These are phyloP conservation scores for Rhodotorula graminis DNA, from an alignment of 768 basidiomycete genomes.

Conservation along the genomic window DNA sequence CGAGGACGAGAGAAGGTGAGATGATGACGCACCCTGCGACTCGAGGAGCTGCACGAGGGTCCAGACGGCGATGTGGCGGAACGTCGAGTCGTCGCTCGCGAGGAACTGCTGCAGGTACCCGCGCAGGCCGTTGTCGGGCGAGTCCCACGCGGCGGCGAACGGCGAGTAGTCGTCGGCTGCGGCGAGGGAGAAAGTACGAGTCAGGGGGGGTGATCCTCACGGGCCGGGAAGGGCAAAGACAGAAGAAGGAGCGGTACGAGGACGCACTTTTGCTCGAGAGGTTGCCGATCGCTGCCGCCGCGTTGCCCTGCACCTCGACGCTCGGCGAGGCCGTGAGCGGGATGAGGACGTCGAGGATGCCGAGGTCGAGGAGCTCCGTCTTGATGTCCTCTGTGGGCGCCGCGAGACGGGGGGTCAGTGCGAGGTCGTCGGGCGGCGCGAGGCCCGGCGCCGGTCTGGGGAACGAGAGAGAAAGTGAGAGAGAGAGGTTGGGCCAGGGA, in stretches of 20 bases:
- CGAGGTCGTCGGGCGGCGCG: background rate
- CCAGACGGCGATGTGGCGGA: slow-evolving; percentile 99
- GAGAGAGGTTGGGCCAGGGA: background rate
- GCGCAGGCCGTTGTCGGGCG: slow-evolving; percentile 96
- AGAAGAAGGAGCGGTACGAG: too few species aligned
- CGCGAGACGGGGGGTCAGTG: background rate
- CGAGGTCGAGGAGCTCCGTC: slow-evolving; percentile 93
- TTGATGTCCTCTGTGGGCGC: slow-evolving; percentile 77
- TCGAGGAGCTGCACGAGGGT: slow-evolving; percentile 96
- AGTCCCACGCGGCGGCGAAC: slow-evolving; percentile 97
- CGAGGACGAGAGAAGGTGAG: too few species aligned
- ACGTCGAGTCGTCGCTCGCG: slow-evolving; percentile 86
- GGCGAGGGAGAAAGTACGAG: background rate
- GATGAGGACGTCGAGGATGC: slow-evolving; percentile 93
- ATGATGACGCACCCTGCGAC: slow-evolving; percentile 55
- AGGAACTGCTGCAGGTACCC: slow-evolving; percentile 90
- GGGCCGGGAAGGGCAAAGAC: too few species aligned
- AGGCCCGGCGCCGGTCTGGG: too few species aligned
- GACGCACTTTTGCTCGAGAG: slow-evolving; percentile 73
- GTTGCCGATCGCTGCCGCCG: slow-evolving; percentile 94
- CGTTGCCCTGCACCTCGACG: slow-evolving; percentile 97
- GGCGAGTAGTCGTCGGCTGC: slow-evolving; percentile 75
- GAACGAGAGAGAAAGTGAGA: background rate
- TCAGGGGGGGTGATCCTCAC: slow-evolving; percentile 50
- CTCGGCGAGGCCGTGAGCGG: slow-evolving; percentile 92